Base-by-base conservation (phyloP, 495 filamentous ascomycete genomes). In the Massariosphaeria phaeospora region DNA sequence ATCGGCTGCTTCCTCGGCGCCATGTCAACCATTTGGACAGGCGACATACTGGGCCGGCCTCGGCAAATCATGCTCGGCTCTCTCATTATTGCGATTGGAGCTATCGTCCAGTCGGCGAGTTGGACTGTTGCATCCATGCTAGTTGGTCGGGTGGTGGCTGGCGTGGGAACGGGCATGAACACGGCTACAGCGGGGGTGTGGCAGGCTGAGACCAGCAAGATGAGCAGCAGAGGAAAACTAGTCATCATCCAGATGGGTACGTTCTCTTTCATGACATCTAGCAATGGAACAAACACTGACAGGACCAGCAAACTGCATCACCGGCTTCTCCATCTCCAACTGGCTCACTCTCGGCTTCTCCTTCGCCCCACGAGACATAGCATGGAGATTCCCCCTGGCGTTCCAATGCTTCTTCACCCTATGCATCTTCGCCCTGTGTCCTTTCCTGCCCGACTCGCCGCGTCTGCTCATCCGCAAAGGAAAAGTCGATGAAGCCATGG, bases 391-490 rank as follows among this genome's bases (percentile, higher is more conserved):
- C 33, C 63, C 63, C 9, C 40, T 66, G 1, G 61, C 63, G 21
- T 66, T 66, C 47, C 63, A 66, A 25, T 48, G 63, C 12, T 57
- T 66, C 31, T 66, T 66, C 33, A 61, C 52, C 9, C 31, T 58
- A 21, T 56, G 44, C 31, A 58, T 54, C 29, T 64, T 50, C 33
- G 62, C 44, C 13, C 18, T 59, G 9, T 62, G 56, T 27, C 59
- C 55, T 2, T 57, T 64, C 41, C 53, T 69, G 6, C 67, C 67
- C 0, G 67, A 69, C 45, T 61, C 52, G 10, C 68, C 68, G 2
- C 62, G 68, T 36, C 61, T 66, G 10, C 56, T 68, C 13, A 66
- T 69, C 42, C 60, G 66, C 10, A 67, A 70, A 46, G 66, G 62
- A 4, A 62, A 55, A 33, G 48, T 67, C 35, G 66, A 66, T 6